Conservation (phyloP, 2,329 filamentous ascomycete species). For the Reticulascus tulasneorum region DNA sequence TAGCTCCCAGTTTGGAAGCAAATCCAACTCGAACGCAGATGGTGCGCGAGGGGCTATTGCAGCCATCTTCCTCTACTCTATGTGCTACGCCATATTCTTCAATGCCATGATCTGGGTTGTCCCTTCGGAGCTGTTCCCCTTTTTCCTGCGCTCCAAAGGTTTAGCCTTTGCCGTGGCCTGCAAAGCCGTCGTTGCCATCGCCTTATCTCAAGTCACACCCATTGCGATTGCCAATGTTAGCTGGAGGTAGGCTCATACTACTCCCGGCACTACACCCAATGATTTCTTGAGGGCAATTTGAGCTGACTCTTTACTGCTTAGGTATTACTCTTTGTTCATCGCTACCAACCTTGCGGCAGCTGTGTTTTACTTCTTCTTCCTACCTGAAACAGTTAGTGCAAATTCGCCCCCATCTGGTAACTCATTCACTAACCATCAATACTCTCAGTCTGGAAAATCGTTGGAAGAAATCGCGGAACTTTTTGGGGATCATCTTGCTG, state of each 20-base stretch:
- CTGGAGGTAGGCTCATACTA: slow-evolving; percentile 24
- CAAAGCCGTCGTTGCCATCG: slow-evolving; percentile 23
- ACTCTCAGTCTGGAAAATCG: slow-evolving; percentile 12
- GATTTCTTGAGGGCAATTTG: neutral
- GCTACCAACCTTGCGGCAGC: slow-evolving; percentile 22
- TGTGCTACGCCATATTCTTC: slow-evolving; percentile 31
- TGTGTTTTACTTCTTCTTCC: slow-evolving; percentile 27
- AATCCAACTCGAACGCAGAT: slow-evolving; percentile 15
- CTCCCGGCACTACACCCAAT: neutral
- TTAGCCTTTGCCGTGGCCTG: slow-evolving; percentile 25
- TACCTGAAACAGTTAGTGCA: slow-evolving; percentile 14
- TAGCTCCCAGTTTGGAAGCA: slow-evolving; percentile 13
- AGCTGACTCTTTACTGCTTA: neutral
- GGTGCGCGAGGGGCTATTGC: slow-evolving; percentile 28
- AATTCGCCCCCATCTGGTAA: neutral
- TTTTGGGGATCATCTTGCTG: slow-evolving; percentile 18
- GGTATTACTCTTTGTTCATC: slow-evolving; percentile 33
- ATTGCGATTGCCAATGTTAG: slow-evolving; percentile 28
- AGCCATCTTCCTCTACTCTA: slow-evolving; percentile 33
- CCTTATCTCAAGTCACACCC: slow-evolving; percentile 27
- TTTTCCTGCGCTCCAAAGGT: slow-evolving; percentile 21
- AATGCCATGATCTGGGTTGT: slow-evolving; percentile 31
- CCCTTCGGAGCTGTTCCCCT: slow-evolving; percentile 26
- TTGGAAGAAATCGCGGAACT: slow-evolving; percentile 20
- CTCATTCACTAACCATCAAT: neutral